A percentile compares a stretch with the other conserved stretches of the same genome.
Evolutionary conservation across 352 stramenopile species (phyloP).

Genomic region (Achlya hypogyna): DNA sequence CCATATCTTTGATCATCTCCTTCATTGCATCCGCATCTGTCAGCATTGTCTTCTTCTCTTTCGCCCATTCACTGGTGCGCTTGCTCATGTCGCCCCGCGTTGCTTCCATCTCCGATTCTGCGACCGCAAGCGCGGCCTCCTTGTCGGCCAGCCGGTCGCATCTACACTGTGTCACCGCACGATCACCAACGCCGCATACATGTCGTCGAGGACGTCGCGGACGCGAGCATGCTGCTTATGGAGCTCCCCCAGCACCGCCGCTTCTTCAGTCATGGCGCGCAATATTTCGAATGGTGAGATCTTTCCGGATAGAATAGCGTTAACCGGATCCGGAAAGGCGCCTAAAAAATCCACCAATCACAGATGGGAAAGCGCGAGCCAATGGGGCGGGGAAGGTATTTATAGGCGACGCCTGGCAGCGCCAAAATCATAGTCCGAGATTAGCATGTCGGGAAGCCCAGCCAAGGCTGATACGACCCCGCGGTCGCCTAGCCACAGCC

Average conservation of each 20-base stretch:
- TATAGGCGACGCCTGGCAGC: neutral
- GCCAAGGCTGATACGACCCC: neutral
- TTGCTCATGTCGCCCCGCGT: neutral
- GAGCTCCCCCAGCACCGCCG: neutral
- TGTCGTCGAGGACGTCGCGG: conserved; percentile 4
- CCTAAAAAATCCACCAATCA: neutral
- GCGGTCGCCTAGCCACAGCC: neutral
- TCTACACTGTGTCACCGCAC: conserved; percentile 1
- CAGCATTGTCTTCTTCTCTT: neutral
- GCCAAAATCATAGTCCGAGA: neutral
- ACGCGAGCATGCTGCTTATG: conserved; percentile 10
- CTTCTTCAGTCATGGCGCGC: conserved; percentile 6
- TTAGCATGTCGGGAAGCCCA: conserved; percentile 1
- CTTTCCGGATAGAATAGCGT: neutral
- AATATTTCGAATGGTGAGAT: conserved; percentile 8
- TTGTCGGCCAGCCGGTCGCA: neutral
- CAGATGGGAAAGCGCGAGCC: neutral
- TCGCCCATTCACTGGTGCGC: neutral
- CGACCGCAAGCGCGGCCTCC: neutral
- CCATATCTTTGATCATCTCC: neutral
- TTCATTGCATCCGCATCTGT: neutral
- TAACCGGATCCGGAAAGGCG: too few species aligned
- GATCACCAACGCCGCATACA: neutral
- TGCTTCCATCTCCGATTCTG: too few species aligned
- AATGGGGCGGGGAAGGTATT: neutral